Conservation (phyloP, 202 grass and related monocot species). For the Miscanthus sacchariflorus region DNA sequence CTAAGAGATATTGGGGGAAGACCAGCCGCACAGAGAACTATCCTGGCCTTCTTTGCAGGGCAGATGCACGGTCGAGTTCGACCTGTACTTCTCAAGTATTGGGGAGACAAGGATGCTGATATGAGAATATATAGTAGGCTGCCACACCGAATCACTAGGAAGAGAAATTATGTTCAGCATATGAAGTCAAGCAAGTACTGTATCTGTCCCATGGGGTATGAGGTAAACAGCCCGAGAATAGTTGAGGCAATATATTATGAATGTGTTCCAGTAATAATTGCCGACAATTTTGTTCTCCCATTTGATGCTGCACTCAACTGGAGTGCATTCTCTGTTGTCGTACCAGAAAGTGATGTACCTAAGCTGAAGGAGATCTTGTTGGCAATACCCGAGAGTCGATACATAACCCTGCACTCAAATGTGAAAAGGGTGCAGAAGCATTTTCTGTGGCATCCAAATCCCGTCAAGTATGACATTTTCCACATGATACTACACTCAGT, state of each 20-base stretch:
- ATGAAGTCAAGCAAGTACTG: conserved; percentile 95
- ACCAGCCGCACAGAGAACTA: conserved; percentile 66
- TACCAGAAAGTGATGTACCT: conserved; percentile 74
- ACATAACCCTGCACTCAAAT: conserved; percentile 71
- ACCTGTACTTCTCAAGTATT: conserved; percentile 71
- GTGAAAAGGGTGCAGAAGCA: conserved; percentile 82
- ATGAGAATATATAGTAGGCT: conserved; percentile 65
- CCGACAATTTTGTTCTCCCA: conserved; percentile 87
- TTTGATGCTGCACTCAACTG: conserved; percentile 76
- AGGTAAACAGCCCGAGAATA: conserved; percentile 92
- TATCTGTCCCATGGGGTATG: conserved; percentile 92
- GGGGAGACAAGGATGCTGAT: conserved; percentile 67
- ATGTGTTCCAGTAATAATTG: conserved; percentile 88
- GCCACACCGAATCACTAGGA: conserved; percentile 62
- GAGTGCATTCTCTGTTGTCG: conserved; percentile 69
- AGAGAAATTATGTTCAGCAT: conserved; percentile 75
- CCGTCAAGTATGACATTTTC: conserved; percentile 81
- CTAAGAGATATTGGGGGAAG: conserved; percentile 74
- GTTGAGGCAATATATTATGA: conserved; percentile 87
- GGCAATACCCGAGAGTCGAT: conserved; percentile 56
- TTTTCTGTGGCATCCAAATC: conserved; percentile 79
- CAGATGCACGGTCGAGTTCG: conserved; percentile 89
- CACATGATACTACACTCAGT: conserved; percentile 94
- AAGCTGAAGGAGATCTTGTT: conserved; percentile 79
- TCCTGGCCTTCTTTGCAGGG: conserved; percentile 88